Conservation (phyloP, 805 yeast genomes). For the Schwanniomyces polymorphus region DNA sequence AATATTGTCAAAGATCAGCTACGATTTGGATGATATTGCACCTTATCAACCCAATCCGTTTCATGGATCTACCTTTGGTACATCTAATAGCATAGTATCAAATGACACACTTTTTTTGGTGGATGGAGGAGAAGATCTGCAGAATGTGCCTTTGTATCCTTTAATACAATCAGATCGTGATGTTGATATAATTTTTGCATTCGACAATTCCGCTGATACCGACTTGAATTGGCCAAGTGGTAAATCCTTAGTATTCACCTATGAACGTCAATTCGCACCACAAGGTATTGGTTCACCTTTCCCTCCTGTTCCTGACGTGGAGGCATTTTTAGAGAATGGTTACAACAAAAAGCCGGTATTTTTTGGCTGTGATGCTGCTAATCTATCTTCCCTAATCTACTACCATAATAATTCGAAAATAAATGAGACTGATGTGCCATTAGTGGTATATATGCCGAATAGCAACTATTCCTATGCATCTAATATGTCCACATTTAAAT, state of each 20-base stretch:
- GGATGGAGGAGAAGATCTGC: constrained; percentile 46
- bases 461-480: constrained; percentile 61
- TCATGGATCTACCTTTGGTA: constrained; percentile 16
- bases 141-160: constrained; percentile 42
- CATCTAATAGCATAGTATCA: constrained; percentile 13
- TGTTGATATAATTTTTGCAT: constrained; percentile 43
- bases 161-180: constrained; percentile 34
- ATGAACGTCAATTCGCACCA: constrained; percentile 29
- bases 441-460: constrained; percentile 76
- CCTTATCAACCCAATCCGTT: constrained; percentile 43
- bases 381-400: constrained; percentile 52
- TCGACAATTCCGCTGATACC: constrained; percentile 43
- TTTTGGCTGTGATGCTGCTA: constrained; percentile 76
- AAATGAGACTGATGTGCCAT: constrained; percentile 46
- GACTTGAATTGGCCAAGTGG: constrained; percentile 43
- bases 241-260: constrained; percentile 35
- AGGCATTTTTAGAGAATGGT: constrained; percentile 60
- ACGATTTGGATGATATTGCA: constrained; percentile 35
- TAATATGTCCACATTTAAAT: constrained; percentile 70
- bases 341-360: constrained; percentile 70
- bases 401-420: constrained; percentile 15
- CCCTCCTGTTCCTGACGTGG: constrained; percentile 76
- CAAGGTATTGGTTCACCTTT: constrained; percentile 63
- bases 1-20: constrained; percentile 23
- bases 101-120: constrained; percentile 36